Evolutionary conservation across 1,139 yeast genomes (phyloP).

Genomic region (Yamadazyma dendronema): DNA sequence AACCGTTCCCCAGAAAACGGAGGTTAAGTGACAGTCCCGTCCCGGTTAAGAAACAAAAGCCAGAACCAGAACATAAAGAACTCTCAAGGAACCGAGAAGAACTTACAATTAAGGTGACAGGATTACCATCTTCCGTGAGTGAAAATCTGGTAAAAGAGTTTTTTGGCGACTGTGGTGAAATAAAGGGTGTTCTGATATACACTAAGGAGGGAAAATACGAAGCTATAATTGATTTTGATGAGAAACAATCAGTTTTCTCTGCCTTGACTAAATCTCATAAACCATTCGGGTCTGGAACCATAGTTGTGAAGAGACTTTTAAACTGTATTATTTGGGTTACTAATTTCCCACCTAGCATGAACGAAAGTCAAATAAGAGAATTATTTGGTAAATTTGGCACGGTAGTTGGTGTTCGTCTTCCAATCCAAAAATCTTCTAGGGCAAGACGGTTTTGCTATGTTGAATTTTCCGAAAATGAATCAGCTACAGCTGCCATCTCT

Average conservation of each 20-base stretch:
- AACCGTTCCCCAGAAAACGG: not conserved
- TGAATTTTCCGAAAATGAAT: conserved; percentile 48
- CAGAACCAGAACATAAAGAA: conserved; percentile 1
- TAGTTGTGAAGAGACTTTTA: conserved; percentile 45
- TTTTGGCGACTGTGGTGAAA: conserved; percentile 62
- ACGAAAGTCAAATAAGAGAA: conserved; percentile 35
- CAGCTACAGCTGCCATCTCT: conserved; percentile 49
- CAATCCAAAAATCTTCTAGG: conserved; percentile 56
- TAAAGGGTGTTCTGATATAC: conserved; percentile 33
- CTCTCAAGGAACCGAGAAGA: conserved; percentile 55
- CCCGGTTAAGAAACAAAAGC: not conserved
- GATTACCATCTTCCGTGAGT: conserved; percentile 29
- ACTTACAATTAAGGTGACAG: conserved; percentile 46
- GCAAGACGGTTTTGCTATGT: conserved; percentile 75
- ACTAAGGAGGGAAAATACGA: conserved; percentile 17
- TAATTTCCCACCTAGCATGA: conserved; percentile 64
- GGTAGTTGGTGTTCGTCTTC: conserved; percentile 60
- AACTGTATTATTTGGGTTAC: conserved; percentile 64
- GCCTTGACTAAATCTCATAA: conserved; percentile 64
- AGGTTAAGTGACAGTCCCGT: not conserved
- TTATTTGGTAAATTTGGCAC: conserved; percentile 48
- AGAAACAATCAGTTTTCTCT: conserved; percentile 48
- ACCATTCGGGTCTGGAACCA: conserved; percentile 35
- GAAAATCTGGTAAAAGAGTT: conserved; percentile 36
- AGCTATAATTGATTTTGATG: conserved; percentile 57